A percentile compares a stretch with the other conserved stretches of the same genome.
Evolutionary conservation across 768 basidiomycete genomes (phyloP).

Genomic region (Russula virescens): DNA sequence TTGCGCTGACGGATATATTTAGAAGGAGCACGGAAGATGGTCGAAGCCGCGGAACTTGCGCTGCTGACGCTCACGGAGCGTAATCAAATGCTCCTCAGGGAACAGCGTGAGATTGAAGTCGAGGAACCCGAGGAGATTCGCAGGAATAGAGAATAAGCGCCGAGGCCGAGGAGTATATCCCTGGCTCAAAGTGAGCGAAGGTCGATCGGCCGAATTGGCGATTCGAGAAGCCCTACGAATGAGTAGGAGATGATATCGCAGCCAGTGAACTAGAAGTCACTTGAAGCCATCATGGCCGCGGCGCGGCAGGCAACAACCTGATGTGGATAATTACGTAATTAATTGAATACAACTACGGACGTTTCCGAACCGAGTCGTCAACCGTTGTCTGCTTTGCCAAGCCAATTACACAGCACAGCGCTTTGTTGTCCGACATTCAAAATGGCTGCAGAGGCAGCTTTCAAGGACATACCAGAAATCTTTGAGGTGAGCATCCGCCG

Average conservation of each 20-base stretch:
- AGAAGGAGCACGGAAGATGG: slow-evolving; percentile 34
- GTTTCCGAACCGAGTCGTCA: slow-evolving; percentile 13
- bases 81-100: slow-evolving; percentile 24
- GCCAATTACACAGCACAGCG: too few species aligned
- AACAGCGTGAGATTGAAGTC: not conserved
- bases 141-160: not conserved
- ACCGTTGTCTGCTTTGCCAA: too few species aligned
- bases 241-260: too few species aligned
- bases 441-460: slow-evolving; percentile 54
- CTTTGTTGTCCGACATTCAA: not conserved
- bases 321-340: too few species aligned
- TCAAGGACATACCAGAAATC: slow-evolving; percentile 94
- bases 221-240: not conserved
- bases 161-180: not conserved
- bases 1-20: not conserved
- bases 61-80: slow-evolving; percentile 31
- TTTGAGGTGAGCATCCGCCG: slow-evolving; percentile 63
- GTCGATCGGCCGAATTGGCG: not conserved
- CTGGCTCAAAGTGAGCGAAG: not conserved
- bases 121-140: not conserved
- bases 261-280: too few species aligned
- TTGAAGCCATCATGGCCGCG: too few species aligned
- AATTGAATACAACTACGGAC: not conserved
- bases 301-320: too few species aligned
- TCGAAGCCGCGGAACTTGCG: slow-evolving; percentile 33